These are phyloP conservation scores for Ramaria sp. DNA, from an alignment of 768 basidiomycete species.

Conservation along the genomic window DNA sequence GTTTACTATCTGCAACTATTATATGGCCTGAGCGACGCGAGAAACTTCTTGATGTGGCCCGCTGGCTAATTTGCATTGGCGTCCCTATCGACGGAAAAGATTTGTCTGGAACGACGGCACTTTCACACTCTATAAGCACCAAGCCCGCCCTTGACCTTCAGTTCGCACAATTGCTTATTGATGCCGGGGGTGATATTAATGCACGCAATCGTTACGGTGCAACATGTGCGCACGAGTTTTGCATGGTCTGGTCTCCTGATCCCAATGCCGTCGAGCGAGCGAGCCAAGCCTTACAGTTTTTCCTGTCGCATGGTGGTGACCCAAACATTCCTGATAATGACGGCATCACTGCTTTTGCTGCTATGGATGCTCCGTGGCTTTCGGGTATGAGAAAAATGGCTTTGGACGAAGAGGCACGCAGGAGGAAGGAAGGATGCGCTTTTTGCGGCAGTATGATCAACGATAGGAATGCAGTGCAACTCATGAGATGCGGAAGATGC, in stretches of 20 bases:
- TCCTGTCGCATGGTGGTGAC: conserved; percentile 32
- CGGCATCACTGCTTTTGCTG: conserved; percentile 19
- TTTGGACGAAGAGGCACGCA: conserved; percentile 22
- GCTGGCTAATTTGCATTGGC: conserved; percentile 22
- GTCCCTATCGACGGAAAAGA: conserved; percentile 29
- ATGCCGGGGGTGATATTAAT: conserved; percentile 32
- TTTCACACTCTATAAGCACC: conserved; percentile 30
- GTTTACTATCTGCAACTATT: conserved; percentile 23
- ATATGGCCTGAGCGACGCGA: conserved; percentile 16
- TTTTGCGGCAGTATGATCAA: conserved; percentile 21
- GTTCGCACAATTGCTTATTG: conserved; percentile 30
- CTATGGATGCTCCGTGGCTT: conserved; percentile 6
- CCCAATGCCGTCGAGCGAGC: conserved; percentile 18
- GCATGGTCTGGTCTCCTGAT: conserved; percentile 19
- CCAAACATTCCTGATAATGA: conserved; percentile 27
- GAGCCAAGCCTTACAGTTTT: conserved; percentile 25
- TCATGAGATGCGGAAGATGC: conserved; percentile 25
- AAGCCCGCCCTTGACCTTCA: conserved; percentile 31
- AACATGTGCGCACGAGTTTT: conserved; percentile 29
- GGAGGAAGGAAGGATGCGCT: conserved; percentile 22
- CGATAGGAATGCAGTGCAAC: conserved; percentile 14
- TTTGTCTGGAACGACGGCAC: conserved; percentile 29
- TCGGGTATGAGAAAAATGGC: conserved; percentile 11
- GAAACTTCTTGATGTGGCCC: conserved; percentile 21
- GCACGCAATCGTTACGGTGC: conserved; percentile 29